Percentiles rank a stretch among this genome's conserved stretches.
These are phyloP conservation scores for Pseudogymnoascus sp. DNA, from an alignment of 2,329 filamentous ascomycete genomes.

Conservation along the genomic window DNA sequence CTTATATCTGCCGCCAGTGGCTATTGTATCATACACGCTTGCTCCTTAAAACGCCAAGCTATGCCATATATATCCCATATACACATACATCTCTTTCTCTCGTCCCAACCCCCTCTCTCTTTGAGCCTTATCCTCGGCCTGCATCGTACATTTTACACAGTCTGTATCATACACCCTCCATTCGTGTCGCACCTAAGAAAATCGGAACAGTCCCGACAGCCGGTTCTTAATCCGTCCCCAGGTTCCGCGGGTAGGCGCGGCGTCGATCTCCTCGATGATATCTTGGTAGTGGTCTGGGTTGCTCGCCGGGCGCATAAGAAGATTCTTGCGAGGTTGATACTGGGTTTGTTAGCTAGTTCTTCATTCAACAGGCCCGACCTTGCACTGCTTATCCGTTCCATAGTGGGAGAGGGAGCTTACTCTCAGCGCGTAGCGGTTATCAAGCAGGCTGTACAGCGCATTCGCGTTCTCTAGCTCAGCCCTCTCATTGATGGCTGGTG, in stretches of 20 bases:
- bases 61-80: slow-evolving; percentile 13
- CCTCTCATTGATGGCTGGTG: slow-evolving; percentile 32
- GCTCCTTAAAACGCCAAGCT: slow-evolving; percentile 1
- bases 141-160: not conserved
- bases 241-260: slow-evolving; percentile 51
- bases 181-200: slow-evolving; percentile 34
- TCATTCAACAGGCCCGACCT: not conserved
- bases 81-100: slow-evolving; percentile 16
- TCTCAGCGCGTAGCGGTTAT: slow-evolving; percentile 50
- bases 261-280: slow-evolving; percentile 54
- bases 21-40: slow-evolving; percentile 10
- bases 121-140: not conserved
- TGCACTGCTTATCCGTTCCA: too few species aligned
- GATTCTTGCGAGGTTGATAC: slow-evolving; percentile 40
- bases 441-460: slow-evolving; percentile 50
- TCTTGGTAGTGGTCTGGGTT: slow-evolving; percentile 58
- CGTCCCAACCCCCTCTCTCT: not conserved
- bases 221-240: slow-evolving; percentile 45
- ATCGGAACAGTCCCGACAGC: slow-evolving; percentile 51
- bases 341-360: slow-evolving; percentile 19
- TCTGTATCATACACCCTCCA: not conserved
- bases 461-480: slow-evolving; percentile 50
- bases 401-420: slow-evolving; percentile 31
- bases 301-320: slow-evolving; percentile 49
- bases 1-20: not conserved